Base-by-base conservation (phyloP, 257 asterid genomes). In the Solanum pinnatisectum region DNA sequence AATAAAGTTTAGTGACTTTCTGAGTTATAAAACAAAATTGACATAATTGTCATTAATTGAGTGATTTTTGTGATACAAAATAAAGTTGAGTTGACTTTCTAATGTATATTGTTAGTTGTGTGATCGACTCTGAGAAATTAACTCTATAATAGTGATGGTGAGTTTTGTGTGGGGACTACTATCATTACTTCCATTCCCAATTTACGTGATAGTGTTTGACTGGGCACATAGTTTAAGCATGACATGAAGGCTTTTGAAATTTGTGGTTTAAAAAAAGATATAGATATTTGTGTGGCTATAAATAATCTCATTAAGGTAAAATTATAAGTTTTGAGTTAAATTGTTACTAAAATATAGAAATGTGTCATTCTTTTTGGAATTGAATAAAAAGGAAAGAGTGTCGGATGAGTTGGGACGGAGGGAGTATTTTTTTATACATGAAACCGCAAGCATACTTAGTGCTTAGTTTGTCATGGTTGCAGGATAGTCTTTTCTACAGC, bases 401-500 rank as follows among this genome's bases (percentile, higher is more conserved):
- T 13, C 10, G 11, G 65, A 8, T 79, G 52, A 79, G 52, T 44
- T 67, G 27, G 79, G 46, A 25, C 4, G 8, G 20, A 39, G 33
- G 87, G 33, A 23, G 33, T 85, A n/a, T 10, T 40, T 30, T 44
- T 44, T 14, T 68, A 10, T 15, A 86, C 8, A 22, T 10, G 1
- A n/a, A 68, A 15, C 35, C 2, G 13, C 52, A 85, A n/a, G 68
- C 2, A 16, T 8, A 16, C 73, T 84, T n/a, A 84, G 30, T 30
- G 23, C 32, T 23, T n/a, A 33, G 25, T 23, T 76, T 74, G 87
- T 40, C 23, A 36, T 32, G 7, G 25, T 90, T 94, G 90, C 97
- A 95, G 98, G 98, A 94, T 40, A 84, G 87, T 87, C 89, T 96
- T 91, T 77, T 72, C 79, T 89, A 88, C 87, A 92, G 96, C 68